phyloP scores from a whole-genome alignment of 108 stramenopile species.

The Seminavis robusta region DNA sequence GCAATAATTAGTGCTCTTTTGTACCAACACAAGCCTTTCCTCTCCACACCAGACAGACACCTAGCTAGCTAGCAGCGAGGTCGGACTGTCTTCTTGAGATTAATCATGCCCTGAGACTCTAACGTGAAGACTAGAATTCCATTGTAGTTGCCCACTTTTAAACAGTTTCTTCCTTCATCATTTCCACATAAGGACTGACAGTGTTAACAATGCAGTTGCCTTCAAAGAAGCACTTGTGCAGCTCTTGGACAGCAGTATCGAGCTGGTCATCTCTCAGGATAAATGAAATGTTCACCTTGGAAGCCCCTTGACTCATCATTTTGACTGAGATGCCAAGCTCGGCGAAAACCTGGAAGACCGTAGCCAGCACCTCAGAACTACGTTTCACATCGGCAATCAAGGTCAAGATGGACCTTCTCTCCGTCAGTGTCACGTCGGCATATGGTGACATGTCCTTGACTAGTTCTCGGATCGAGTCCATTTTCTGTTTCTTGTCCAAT shows the following conservation, averaged over 20 bases:
- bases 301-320: slow-evolving; percentile 92
- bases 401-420: slow-evolving; percentile 79
- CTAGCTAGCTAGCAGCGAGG: too few species aligned
- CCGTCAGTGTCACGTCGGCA: slow-evolving; percentile 69
- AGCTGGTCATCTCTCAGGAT: slow-evolving; percentile 71
- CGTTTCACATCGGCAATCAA: slow-evolving; percentile 90
- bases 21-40: too few species aligned
- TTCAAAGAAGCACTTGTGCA: slow-evolving; percentile 91
- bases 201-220: slow-evolving; percentile 47
- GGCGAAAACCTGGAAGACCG: slow-evolving; percentile 87
- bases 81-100: too few species aligned
- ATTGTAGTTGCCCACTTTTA: too few species aligned
- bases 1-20: too few species aligned
- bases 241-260: slow-evolving; percentile 64
- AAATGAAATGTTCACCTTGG: slow-evolving; percentile 95
- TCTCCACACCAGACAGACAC: too few species aligned
- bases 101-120: too few species aligned
- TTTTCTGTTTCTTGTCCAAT: slow-evolving; percentile 87
- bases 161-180: too few species aligned
- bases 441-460: slow-evolving; percentile 49
- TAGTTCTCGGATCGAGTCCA: slow-evolving; percentile 37
- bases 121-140: too few species aligned
- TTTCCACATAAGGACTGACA: too few species aligned
- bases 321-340: slow-evolving; percentile 78
- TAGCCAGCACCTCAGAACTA: slow-evolving; percentile 88